These are phyloP conservation scores for Monosporascus ibericus DNA, from an alignment of 2,329 filamentous ascomycete genomes.

Conservation along the genomic window DNA sequence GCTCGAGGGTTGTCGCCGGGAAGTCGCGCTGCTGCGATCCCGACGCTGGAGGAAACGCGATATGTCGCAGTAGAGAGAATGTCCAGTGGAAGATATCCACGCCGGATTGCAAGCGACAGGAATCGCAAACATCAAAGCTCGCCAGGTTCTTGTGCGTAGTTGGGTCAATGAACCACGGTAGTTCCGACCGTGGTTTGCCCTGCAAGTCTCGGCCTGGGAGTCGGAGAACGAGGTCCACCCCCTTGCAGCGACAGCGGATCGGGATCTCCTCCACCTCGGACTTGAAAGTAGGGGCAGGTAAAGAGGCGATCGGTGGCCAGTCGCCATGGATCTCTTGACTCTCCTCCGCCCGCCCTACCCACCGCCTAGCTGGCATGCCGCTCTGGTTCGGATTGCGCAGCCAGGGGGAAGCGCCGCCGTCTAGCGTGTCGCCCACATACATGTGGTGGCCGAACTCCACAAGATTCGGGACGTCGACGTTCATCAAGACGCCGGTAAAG, in stretches of 20 bases:
- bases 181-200: conserved; percentile 16
- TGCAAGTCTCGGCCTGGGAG: conserved; percentile 23
- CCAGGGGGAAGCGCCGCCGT: conserved; percentile 46
- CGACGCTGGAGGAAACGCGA: conserved; percentile 24
- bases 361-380: conserved; percentile 18
- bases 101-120: conserved; percentile 37
- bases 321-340: conserved; percentile 23
- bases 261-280: conserved; percentile 21
- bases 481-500: conserved; percentile 32
- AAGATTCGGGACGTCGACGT: conserved; percentile 22
- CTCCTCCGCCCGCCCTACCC: conserved; percentile 13
- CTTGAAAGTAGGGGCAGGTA: conserved; percentile 11
- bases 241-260: conserved; percentile 40
- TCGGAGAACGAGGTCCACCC: conserved; percentile 36
- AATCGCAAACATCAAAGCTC: conserved; percentile 39
- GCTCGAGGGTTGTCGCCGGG: conserved; percentile 21
- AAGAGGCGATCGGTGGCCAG: conserved; percentile 20
- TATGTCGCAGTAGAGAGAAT: conserved; percentile 31
- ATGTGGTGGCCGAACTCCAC: conserved; percentile 32
- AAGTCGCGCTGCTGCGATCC: conserved; percentile 14
- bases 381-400: conserved; percentile 29
- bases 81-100: conserved; percentile 41
- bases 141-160: conserved; percentile 32
- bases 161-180: conserved; percentile 39
- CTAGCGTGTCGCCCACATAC: conserved; percentile 43